Evolutionary conservation across 768 basidiomycete species (phyloP).

Genomic region (Tricholoma terreum): DNA sequence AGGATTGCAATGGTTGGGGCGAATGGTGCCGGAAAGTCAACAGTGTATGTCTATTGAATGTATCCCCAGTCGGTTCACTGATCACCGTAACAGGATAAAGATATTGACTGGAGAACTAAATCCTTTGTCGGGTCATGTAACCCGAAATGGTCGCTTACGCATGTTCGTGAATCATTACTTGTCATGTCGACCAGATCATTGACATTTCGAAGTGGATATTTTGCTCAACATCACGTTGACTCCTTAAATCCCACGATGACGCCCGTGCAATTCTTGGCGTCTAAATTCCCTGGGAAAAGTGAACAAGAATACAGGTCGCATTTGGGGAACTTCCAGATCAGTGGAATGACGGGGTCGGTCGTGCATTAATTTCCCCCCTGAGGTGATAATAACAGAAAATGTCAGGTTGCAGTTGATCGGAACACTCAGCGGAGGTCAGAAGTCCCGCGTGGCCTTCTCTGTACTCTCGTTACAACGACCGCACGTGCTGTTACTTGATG

Average conservation of each 20-base stretch:
- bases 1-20: constrained; percentile 94
- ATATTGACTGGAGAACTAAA: constrained; percentile 81
- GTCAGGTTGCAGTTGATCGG: constrained; percentile 80
- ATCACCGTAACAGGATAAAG: constrained; percentile 66
- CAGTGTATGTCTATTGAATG: constrained; percentile 52
- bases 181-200: neutral
- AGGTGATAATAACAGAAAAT: neutral
- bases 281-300: constrained; percentile 87
- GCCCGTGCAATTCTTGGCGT: constrained; percentile 92
- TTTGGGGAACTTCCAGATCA: constrained; percentile 96
- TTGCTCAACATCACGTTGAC: constrained; percentile 96
- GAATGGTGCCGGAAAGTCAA: constrained; percentile 96
- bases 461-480: constrained; percentile 82
- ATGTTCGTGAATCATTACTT: constrained; percentile 49
- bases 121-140: constrained; percentile 75
- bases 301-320: constrained; percentile 97
- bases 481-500: constrained; percentile 91
- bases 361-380: neutral
- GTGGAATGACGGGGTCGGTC: constrained; percentile 84
- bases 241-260: constrained; percentile 78
- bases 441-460: constrained; percentile 93
- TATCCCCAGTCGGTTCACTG: neutral
- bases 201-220: constrained; percentile 63
- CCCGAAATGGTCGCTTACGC: constrained; percentile 86
- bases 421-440: constrained; percentile 93